Conservation (phyloP, 108 stramenopile species). For the Discostella stelligeroides region DNA sequence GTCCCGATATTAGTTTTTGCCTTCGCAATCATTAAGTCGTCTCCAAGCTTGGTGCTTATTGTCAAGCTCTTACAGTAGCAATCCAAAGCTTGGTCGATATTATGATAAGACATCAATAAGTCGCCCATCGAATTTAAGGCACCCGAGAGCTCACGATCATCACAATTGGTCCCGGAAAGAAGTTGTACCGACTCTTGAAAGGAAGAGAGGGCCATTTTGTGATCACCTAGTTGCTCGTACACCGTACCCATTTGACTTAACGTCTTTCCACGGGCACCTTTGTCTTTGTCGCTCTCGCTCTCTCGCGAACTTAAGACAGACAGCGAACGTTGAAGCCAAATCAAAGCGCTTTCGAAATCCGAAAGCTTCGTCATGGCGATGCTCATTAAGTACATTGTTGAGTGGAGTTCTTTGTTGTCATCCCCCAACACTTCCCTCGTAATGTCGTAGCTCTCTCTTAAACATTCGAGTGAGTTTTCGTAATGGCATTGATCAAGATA, state of each 20-base stretch:
- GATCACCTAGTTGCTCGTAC: slow-evolving; percentile 25
- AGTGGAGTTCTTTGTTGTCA: slow-evolving; percentile 43
- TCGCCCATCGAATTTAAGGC: slow-evolving; percentile 51
- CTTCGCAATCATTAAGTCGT: slow-evolving; percentile 46
- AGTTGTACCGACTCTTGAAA: slow-evolving; percentile 34
- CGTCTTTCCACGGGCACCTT: slow-evolving; percentile 23
- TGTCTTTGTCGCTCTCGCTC: slow-evolving; percentile 19
- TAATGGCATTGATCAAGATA: slow-evolving; percentile 37
- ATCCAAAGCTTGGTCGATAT: slow-evolving; percentile 43
- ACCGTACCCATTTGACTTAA: slow-evolving; percentile 39
- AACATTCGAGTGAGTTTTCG: slow-evolving; percentile 45
- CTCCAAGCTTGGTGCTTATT: slow-evolving; percentile 30
- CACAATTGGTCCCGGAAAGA: slow-evolving; percentile 16
- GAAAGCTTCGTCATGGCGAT: slow-evolving; percentile 34
- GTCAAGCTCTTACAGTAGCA: slow-evolving; percentile 53
- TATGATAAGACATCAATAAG: slow-evolving; percentile 22
- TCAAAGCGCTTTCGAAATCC: slow-evolving; percentile 29
- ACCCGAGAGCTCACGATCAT: slow-evolving; percentile 47
- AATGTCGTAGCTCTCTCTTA: slow-evolving; percentile 45
- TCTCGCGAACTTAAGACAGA: slow-evolving; percentile 24
- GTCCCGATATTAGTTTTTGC: slow-evolving; percentile 55
- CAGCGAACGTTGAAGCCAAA: slow-evolving; percentile 34
- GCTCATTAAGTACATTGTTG: slow-evolving; percentile 47
- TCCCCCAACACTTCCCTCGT: slow-evolving; percentile 39
- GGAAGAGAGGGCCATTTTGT: slow-evolving; percentile 25